Percentiles rank a stretch among this genome's conserved stretches.
Evolutionary conservation across 352 stramenopile species (phyloP).

Genomic region (Phytophthora uliginosa): DNA sequence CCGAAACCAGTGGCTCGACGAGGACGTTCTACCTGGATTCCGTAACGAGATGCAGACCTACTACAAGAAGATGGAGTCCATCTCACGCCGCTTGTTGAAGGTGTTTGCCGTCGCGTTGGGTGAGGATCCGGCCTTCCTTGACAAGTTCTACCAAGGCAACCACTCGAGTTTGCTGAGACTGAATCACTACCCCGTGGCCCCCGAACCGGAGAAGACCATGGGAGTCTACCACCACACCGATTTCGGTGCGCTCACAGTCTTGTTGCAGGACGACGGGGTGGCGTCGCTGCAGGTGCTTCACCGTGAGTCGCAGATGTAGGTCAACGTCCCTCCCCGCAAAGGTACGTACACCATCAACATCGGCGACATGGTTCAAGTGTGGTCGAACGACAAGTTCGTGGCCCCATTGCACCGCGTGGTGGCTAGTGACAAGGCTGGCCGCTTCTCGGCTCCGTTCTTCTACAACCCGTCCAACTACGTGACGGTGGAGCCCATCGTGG

Average conservation of each 20-base stretch:
- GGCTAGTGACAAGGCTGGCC: slow-evolving; percentile 16
- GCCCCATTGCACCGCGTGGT: slow-evolving; percentile 68
- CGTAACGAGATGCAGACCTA: slow-evolving; percentile 48
- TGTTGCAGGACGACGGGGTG: too few relatives aligned
- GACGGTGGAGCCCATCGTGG: not conserved
- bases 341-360: slow-evolving; percentile 74
- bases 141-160: slow-evolving; percentile 55
- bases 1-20: slow-evolving; percentile 86
- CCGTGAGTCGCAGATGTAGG: too few relatives aligned
- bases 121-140: slow-evolving; percentile 55
- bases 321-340: slow-evolving; percentile 49
- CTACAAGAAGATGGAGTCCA: slow-evolving; percentile 59
- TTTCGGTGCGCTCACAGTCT: too few relatives aligned
- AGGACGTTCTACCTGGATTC: slow-evolving; percentile 62
- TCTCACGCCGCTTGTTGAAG: slow-evolving; percentile 58
- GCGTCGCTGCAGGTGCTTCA: too few relatives aligned
- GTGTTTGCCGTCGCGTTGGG: slow-evolving; percentile 60
- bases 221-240: too few relatives aligned
- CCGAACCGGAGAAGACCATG: too few relatives aligned
- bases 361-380: slow-evolving; percentile 67
- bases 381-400: slow-evolving; percentile 63
- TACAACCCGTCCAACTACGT: not conserved
- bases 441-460: not conserved
- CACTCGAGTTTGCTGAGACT: too few relatives aligned
- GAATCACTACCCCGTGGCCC: not conserved